A percentile compares a stretch with the other conserved stretches of the same genome.
phyloP scores from a whole-genome alignment of 1,284 basidiomycete genomes.

The Tilletia walkeri region DNA sequence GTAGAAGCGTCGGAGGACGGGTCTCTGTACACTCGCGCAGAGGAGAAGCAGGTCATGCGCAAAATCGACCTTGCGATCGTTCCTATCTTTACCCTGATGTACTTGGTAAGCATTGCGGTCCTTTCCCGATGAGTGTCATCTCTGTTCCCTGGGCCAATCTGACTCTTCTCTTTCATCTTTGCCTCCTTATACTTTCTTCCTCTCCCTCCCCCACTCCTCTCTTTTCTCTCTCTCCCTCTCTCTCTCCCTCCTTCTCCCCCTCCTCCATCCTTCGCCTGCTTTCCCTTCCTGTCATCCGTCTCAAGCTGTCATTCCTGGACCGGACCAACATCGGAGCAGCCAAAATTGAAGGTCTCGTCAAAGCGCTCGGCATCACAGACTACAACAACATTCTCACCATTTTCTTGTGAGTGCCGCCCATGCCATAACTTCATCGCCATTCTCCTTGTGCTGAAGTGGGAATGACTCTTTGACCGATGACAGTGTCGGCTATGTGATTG shows the following conservation, averaged over 20 bases:
- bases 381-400: constrained; percentile 34
- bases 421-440: too few species aligned
- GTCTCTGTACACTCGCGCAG: constrained; percentile 30
- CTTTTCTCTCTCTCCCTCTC: too few species aligned
- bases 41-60: constrained; percentile 36
- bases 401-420: constrained; percentile 31
- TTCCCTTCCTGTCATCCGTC: constrained; percentile 15
- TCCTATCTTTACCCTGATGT: constrained; percentile 37
- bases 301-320: constrained; percentile 37
- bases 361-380: constrained; percentile 34
- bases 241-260: too few species aligned
- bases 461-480: neutral
- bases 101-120: constrained; percentile 4
- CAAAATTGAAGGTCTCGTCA: constrained; percentile 36
- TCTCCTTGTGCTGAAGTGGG: neutral
- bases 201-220: too few species aligned
- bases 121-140: neutral
- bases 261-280: neutral
- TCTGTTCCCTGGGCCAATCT: neutral
- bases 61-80: constrained; percentile 43
- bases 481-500: constrained; percentile 32
- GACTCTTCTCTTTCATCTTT: neutral
- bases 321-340: constrained; percentile 42
- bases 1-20: neutral
- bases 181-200: neutral